A percentile compares a stretch with the other conserved stretches of the same genome.
Conservation (phyloP, 2,329 filamentous ascomycete genomes). For the Alternaria atra region DNA sequence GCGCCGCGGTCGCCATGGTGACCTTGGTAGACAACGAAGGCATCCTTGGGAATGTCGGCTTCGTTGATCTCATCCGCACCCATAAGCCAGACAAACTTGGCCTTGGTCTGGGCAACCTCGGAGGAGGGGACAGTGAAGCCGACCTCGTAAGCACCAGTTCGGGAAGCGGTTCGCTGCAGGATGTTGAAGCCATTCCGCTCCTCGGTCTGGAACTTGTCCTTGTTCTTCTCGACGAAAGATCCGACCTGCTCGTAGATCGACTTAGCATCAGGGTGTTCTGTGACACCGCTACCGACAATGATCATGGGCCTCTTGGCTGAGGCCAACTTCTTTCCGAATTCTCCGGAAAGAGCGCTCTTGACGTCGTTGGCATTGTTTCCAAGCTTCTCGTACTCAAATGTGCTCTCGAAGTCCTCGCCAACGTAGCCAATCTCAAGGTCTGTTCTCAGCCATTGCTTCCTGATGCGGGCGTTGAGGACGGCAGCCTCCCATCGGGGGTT, state of each 20-base stretch:
- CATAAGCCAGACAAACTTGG: conserved; percentile 97
- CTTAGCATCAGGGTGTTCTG: conserved; percentile 90
- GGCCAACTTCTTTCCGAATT: conserved; percentile 92
- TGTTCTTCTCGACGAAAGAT: conserved; percentile 91
- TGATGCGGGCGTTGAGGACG: conserved; percentile 92
- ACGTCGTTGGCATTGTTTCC: conserved; percentile 80
- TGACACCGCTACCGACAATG: conserved; percentile 89
- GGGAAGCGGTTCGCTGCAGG: conserved; percentile 90
- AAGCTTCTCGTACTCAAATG: conserved; percentile 93
- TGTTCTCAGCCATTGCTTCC: conserved; percentile 97
- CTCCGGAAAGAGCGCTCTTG: conserved; percentile 83
- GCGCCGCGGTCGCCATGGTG: conserved; percentile 96
- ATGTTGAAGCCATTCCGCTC: conserved; percentile 99
- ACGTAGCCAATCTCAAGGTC: conserved; percentile 92
- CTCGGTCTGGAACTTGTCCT: conserved; percentile 82
- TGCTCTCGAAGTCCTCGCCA: conserved; percentile 90
- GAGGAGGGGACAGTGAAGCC: conserved; percentile 89
- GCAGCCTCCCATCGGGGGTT: conserved; percentile 96
- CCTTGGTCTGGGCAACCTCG: conserved; percentile 80
- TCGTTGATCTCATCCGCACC: conserved; percentile 91
- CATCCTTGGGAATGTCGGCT: conserved; percentile 89
- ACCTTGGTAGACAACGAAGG: conserved; percentile 97
- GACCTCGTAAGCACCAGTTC: conserved; percentile 92
- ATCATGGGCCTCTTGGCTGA: conserved; percentile 94
- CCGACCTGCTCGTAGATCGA: conserved; percentile 92